Percentiles rank a stretch among this genome's conserved stretches.
phyloP scores from a whole-genome alignment of 2,329 filamentous ascomycete genomes.

The Neofusicoccum ribis region DNA sequence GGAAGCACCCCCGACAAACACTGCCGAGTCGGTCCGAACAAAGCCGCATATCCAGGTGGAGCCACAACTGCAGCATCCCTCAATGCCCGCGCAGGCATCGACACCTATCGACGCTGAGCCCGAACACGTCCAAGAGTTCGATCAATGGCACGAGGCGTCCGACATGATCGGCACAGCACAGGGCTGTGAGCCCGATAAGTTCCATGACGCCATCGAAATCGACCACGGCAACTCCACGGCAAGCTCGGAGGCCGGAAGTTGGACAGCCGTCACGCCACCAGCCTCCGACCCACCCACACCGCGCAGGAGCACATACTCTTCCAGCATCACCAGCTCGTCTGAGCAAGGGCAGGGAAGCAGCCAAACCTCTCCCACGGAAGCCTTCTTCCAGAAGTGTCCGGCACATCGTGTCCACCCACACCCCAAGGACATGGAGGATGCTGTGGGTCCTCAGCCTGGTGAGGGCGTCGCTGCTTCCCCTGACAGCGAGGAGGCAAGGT shows the following conservation, averaged over 20 bases:
- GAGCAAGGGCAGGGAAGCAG: slow-evolving; percentile 20
- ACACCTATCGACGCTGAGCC: neutral
- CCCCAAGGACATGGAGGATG: slow-evolving; percentile 34
- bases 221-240: neutral
- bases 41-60: neutral
- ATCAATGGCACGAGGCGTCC: slow-evolving; percentile 16
- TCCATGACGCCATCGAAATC: slow-evolving; percentile 5
- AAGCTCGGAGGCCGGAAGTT: slow-evolving; percentile 13
- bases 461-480: slow-evolving; percentile 38
- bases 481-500: slow-evolving; percentile 32
- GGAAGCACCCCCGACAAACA: neutral
- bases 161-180: neutral
- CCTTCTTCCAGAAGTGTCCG: neutral
- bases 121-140: neutral
- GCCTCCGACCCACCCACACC: slow-evolving; percentile 11
- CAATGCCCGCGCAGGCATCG: neutral
- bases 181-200: neutral
- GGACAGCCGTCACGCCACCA: slow-evolving; percentile 13
- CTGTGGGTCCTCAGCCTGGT: slow-evolving; percentile 33
- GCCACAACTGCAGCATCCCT: neutral
- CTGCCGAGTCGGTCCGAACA: neutral
- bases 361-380: neutral
- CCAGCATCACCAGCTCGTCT: slow-evolving; percentile 11
- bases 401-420: slow-evolving; percentile 33
- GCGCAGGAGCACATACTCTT: slow-evolving; percentile 7